A percentile compares a stretch with the other conserved stretches of the same genome.
Conservation (phyloP, 2,329 filamentous ascomycete genomes). For the Penicillium carneum region DNA sequence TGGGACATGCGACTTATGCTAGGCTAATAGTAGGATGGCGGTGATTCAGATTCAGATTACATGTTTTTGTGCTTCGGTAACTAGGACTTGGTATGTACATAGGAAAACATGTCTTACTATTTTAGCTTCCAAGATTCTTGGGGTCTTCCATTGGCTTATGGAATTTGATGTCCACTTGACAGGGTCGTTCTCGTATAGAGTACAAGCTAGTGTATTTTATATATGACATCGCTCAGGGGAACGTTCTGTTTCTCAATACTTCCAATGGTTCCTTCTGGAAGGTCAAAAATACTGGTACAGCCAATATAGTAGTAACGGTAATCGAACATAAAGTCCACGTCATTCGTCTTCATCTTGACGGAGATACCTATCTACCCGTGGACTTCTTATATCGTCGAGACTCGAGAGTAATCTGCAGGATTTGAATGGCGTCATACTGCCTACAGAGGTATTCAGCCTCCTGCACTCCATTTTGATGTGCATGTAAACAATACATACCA, state of each 20-base stretch:
- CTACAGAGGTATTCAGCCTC: not conserved
- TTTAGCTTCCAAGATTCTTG: conserved; percentile 36
- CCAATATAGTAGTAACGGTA: not conserved
- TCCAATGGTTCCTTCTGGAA: conserved; percentile 18
- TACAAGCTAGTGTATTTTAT: conserved; percentile 17
- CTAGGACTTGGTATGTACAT: not conserved
- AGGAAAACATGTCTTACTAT: conserved; percentile 25
- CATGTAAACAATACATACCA: conserved; percentile 33
- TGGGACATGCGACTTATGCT: not conserved
- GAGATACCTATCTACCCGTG: not conserved
- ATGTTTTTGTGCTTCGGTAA: not conserved
- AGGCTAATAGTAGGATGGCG: not conserved
- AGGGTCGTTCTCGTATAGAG: conserved; percentile 25
- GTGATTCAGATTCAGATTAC: not conserved
- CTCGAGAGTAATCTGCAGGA: not conserved
- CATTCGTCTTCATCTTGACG: not conserved
- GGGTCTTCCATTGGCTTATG: conserved; percentile 38
- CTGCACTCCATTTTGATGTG: conserved; percentile 22
- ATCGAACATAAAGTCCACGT: not conserved
- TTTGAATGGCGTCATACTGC: not conserved
- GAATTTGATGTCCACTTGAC: conserved; percentile 34
- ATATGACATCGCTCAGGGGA: conserved; percentile 4
- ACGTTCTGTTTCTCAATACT: not conserved
- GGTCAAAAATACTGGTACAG: conserved; percentile 9
- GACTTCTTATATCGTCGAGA: not conserved